These are phyloP conservation scores for Sinapis alba DNA, from an alignment of 441 rosid genomes.

Conservation along the genomic window DNA sequence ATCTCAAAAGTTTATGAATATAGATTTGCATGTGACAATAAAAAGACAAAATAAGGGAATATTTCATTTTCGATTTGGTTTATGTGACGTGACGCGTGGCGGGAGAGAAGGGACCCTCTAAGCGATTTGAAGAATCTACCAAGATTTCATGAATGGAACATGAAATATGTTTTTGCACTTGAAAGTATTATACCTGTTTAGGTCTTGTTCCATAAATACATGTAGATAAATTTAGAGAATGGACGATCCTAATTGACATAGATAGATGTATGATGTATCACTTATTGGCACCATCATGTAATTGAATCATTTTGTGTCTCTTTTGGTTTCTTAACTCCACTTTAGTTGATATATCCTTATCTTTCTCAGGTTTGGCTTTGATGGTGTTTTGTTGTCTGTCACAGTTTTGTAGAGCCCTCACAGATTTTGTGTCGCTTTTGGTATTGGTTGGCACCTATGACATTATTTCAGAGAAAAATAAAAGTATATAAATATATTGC, in stretches of 20 bases:
- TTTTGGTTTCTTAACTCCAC: neutral
- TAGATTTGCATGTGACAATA: neutral
- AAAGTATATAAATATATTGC: neutral
- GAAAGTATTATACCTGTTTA: neutral
- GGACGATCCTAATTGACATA: neutral
- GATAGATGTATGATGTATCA: neutral
- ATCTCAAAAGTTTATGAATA: neutral
- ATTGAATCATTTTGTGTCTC: neutral
- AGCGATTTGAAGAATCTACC: slow-evolving; percentile 13
- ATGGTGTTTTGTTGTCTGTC: neutral
- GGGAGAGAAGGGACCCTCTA: neutral
- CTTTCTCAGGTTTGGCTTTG: neutral
- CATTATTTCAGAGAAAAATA: neutral
- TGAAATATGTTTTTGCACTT: neutral
- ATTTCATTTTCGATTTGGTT: neutral
- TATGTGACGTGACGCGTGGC: slow-evolving; percentile 4
- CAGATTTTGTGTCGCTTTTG: neutral
- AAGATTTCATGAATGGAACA: slow-evolving; percentile 3
- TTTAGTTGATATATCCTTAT: neutral
- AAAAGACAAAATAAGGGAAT: neutral
- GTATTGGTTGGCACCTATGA: neutral
- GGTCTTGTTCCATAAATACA: neutral
- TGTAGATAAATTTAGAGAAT: neutral
- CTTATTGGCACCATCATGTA: neutral
- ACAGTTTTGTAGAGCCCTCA: neutral